Conservation (phyloP, 2,329 filamentous ascomycete genomes). For the Fusarium goolgardi region DNA sequence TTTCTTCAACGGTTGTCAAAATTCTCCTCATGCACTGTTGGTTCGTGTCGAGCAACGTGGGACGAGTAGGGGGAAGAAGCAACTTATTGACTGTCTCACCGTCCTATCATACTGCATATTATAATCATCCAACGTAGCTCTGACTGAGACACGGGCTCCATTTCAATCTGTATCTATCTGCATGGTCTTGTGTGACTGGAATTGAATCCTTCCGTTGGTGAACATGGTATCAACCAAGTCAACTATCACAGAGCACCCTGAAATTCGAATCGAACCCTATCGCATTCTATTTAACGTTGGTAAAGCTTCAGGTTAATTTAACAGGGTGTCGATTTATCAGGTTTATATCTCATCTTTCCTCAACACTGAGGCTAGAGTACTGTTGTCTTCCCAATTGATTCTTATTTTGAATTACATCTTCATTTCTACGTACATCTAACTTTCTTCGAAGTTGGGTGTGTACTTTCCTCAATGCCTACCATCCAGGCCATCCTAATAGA, state of each 20-base stretch:
- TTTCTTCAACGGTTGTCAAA: neutral
- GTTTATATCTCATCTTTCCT: neutral
- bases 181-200: constrained; percentile 1
- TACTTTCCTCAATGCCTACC: neutral
- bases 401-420: neutral
- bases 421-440: neutral
- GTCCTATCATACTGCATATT: constrained; percentile 4
- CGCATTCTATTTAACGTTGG: neutral
- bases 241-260: neutral
- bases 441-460: neutral
- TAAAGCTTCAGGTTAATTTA: neutral
- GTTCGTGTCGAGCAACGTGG: constrained; percentile 14
- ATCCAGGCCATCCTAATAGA: neutral
- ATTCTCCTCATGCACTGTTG: constrained; percentile 4
- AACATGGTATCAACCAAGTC: neutral
- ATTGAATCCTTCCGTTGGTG: neutral
- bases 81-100: constrained; percentile 35
- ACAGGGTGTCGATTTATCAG: neutral
- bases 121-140: constrained; percentile 3
- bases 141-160: constrained; percentile 25
- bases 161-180: constrained; percentile 6
- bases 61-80: constrained; percentile 16
- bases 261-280: neutral
- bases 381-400: neutral
- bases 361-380: neutral